Conservation (phyloP, 129 eudicot species). For the Daucus carota region DNA sequence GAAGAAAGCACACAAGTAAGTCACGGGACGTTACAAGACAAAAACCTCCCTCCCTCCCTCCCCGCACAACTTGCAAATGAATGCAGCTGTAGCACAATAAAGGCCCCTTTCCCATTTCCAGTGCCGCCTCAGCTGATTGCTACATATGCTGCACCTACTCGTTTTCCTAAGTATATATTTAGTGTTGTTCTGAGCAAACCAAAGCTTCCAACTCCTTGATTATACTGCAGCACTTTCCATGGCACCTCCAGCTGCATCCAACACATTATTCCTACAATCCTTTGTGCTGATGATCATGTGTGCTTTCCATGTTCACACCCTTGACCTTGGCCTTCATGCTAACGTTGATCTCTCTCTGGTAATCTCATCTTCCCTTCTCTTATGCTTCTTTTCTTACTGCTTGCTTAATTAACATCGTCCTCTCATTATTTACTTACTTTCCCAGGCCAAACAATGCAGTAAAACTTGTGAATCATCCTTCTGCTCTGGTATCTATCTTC, state of each 20-base stretch:
- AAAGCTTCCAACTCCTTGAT: too few species aligned
- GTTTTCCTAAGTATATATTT: too few species aligned
- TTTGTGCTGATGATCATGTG: too few species aligned
- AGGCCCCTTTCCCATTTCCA: not conserved
- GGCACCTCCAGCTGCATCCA: too few species aligned
- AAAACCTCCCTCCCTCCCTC: too few species aligned
- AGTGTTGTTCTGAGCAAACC: too few species aligned
- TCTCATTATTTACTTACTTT: not conserved
- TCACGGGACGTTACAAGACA: constrained; percentile 1
- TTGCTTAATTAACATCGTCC: too few species aligned
- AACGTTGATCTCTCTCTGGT: constrained; percentile 38
- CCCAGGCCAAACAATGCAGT: constrained; percentile 60
- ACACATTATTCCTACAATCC: too few species aligned
- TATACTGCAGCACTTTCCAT: too few species aligned
- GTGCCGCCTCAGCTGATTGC: constrained; percentile 7
- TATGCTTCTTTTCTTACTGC: too few species aligned
- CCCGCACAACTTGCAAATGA: not conserved
- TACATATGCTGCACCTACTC: not conserved
- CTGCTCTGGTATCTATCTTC: constrained; percentile 45
- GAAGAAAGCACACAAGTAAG: not conserved
- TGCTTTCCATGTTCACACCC: constrained; percentile 31
- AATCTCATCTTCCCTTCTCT: not conserved
- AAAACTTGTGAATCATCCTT: constrained; percentile 69
- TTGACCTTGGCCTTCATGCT: constrained; percentile 46
- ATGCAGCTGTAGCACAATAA: not conserved